phyloP scores from a whole-genome alignment of 306 rosid species.

The Quercus variabilis region DNA sequence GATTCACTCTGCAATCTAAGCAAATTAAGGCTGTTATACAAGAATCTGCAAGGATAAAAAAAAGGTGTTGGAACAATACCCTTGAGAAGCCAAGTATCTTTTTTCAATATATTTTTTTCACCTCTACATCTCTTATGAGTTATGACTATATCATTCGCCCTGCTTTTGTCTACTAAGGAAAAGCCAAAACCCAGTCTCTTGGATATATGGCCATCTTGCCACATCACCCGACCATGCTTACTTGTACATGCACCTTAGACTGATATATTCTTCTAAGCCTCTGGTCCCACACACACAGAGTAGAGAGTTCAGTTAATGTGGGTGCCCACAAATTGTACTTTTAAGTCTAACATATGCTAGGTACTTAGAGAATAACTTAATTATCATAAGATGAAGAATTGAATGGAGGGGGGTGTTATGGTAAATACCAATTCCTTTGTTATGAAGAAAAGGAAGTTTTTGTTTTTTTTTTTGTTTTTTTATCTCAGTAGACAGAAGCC shows the following conservation, averaged over 20 bases:
- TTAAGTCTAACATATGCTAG: not conserved
- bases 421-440: slow-evolving; percentile 60
- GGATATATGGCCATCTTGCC: slow-evolving; percentile 40
- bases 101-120: slow-evolving; percentile 27
- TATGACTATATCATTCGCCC: slow-evolving; percentile 36
- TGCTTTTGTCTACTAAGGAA: slow-evolving; percentile 50
- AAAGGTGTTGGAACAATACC: slow-evolving; percentile 64
- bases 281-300: not conserved
- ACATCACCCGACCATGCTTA: slow-evolving; percentile 31
- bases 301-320: slow-evolving; percentile 5
- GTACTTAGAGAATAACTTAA: not conserved
- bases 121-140: slow-evolving; percentile 21
- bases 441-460: slow-evolving; percentile 51
- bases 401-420: slow-evolving; percentile 20
- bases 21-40: slow-evolving; percentile 76
- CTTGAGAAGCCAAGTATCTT: slow-evolving; percentile 88
- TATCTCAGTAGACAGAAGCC: slow-evolving; percentile 29
- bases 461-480: slow-evolving; percentile 20
- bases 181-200: slow-evolving; percentile 29
- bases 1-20: slow-evolving; percentile 75
- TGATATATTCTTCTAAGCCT: slow-evolving; percentile 9
- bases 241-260: slow-evolving; percentile 13
- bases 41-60: slow-evolving; percentile 75
- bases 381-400: not conserved
- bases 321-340: not conserved